phyloP scores from a whole-genome alignment of 2,329 filamentous ascomycete species.

The Talaromyces atroroseus region DNA sequence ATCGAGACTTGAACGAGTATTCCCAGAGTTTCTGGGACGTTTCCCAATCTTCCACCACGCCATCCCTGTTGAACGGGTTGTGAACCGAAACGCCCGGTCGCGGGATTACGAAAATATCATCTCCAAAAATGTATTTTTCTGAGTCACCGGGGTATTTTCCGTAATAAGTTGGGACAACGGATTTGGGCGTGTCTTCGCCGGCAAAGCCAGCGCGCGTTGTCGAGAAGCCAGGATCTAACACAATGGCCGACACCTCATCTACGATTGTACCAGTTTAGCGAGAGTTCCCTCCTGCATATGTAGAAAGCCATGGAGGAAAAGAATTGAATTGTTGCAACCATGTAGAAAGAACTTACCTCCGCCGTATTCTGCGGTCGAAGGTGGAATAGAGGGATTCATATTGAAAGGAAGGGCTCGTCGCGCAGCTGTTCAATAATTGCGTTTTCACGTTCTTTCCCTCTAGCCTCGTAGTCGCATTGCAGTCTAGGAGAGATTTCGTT shows the following conservation, averaged over 20 bases:
- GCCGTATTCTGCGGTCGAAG: slow-evolving; percentile 44
- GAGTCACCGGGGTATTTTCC: slow-evolving; percentile 55
- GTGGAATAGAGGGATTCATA: slow-evolving; percentile 42
- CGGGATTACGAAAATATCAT: slow-evolving; percentile 79
- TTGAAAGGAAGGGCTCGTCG: slow-evolving; percentile 7
- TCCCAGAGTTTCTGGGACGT: slow-evolving; percentile 86
- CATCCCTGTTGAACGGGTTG: slow-evolving; percentile 87
- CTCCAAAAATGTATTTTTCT: slow-evolving; percentile 68
- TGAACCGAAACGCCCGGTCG: slow-evolving; percentile 71
- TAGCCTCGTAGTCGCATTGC: slow-evolving; percentile 4
- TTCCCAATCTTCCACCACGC: slow-evolving; percentile 95
- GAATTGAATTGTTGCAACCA: background rate
- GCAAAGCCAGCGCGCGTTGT: slow-evolving; percentile 91
- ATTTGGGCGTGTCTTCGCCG: slow-evolving; percentile 95
- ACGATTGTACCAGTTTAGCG: slow-evolving; percentile 5
- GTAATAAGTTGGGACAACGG: slow-evolving; percentile 86
- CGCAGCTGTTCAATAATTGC: background rate
- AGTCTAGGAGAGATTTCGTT: background rate
- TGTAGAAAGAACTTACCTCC: slow-evolving; percentile 37
- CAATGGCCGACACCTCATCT: slow-evolving; percentile 97
- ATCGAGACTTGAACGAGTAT: slow-evolving; percentile 78
- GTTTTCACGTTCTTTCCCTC: background rate
- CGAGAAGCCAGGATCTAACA: slow-evolving; percentile 91
- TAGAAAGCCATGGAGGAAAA: background rate
- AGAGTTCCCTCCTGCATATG: background rate